Evolutionary conservation across 1,284 basidiomycete genomes (phyloP), one percentile per base, ranked within the genome.

Genomic region (Puccinia hordei): DNA sequence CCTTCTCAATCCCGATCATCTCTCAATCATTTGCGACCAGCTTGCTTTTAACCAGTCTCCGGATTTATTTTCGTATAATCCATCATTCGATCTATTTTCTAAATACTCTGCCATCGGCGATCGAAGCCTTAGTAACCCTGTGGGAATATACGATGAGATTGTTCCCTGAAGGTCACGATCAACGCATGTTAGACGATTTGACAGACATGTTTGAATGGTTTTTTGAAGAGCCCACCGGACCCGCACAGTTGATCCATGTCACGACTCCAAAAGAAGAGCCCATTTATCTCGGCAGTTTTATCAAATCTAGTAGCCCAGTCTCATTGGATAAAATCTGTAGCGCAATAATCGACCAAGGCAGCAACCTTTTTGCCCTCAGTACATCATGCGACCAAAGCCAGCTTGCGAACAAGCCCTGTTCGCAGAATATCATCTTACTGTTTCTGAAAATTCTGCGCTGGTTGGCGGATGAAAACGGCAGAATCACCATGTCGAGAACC

Each of bases 291-390:
- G 55, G 59, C 30, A 44, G 30, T 24, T 73, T 66, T 49, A 53
- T 73, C 33, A 72, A 80, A 46, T 51, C 55, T 33, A 46, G 59
- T 22, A 80, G 78, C 57, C 59, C 41, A 24, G 41, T 24, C 55
- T 73, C 69, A 15, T 53, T 80, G 19, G 78, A 80, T 63, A 80
- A 80, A 72, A 46, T 80, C 24, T 80, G 78, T 46, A 66, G 57
- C 33, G 35, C 69, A n/a, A 61, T 80, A 24, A 49, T 80, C 27
- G 69, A 80, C 13, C 68, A 73, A 65, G 41, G 55, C 12, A 51
- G 59, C 13, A 49, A 30, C n/a, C 73, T 75, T 5, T 75, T 75
- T 35, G 19, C 73, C 27, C 27, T 41, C 9, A 65, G 53, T 65
- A 27, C n/a, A 30, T 27, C 41, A 15, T 65, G 41, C 35, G 17